A percentile compares a stretch with the other conserved stretches of the same genome.
Conservation (phyloP, 2,329 filamentous ascomycete genomes). For the Passalora sequoiae region DNA sequence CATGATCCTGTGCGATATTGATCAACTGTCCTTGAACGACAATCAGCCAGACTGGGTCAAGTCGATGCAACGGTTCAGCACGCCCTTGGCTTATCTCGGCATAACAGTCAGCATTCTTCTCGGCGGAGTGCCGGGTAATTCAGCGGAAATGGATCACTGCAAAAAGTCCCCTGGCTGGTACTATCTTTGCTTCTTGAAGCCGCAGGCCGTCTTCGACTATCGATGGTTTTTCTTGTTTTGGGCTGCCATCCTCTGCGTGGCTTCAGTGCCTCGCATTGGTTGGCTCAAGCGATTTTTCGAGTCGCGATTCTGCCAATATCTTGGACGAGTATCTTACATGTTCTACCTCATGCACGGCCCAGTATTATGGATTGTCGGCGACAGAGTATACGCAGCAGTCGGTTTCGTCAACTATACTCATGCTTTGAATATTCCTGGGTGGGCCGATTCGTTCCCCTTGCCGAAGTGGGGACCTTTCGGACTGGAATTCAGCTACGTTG, state of each 20-base stretch:
- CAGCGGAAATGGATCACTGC: conserved; percentile 48
- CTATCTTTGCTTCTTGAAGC: conserved; percentile 51
- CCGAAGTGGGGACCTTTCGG: conserved; percentile 52
- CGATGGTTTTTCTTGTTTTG: conserved; percentile 32
- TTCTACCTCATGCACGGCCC: conserved; percentile 63
- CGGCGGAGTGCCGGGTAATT: conserved; percentile 55
- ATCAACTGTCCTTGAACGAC: conserved; percentile 48
- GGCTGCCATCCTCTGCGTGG: conserved; percentile 54
- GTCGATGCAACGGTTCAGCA: conserved; percentile 46
- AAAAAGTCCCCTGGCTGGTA: conserved; percentile 56
- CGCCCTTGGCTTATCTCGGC: conserved; percentile 49
- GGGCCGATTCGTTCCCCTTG: conserved; percentile 55
- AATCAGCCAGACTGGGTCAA: conserved; percentile 50
- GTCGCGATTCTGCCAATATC: conserved; percentile 54
- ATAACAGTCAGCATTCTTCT: conserved; percentile 53
- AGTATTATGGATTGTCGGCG: conserved; percentile 54
- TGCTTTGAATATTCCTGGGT: conserved; percentile 48
- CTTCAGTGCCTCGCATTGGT: conserved; percentile 52
- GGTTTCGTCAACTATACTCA: conserved; percentile 53
- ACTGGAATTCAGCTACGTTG: conserved; percentile 55
- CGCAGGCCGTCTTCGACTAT: conserved; percentile 32
- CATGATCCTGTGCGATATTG: conserved; percentile 59
- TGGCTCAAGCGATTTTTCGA: conserved; percentile 58
- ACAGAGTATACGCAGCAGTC: conserved; percentile 58
- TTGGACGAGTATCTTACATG: conserved; percentile 58